Evolutionary conservation across 257 asterid genomes (phyloP), one percentile per base, ranked within the genome.

Genomic region (Solanum etuberosum): DNA sequence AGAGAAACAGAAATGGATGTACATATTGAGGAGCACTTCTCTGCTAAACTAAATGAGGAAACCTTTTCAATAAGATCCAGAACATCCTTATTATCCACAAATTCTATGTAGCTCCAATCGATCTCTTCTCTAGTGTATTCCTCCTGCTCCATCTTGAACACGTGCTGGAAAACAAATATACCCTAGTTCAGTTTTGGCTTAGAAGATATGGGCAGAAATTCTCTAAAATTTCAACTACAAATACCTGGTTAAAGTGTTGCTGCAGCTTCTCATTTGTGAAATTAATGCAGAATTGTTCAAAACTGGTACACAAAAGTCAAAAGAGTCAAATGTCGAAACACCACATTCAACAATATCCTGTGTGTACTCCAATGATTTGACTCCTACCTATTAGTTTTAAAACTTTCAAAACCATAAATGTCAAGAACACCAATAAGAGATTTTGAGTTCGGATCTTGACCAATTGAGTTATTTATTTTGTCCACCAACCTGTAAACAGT

Each of bases 121-220:
- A 97, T 97, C 92, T 91, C 96, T 92, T 97, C 98, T 89, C 86
- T 95, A 73, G 96, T 93, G 94, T 97, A 97, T 90, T 97, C 99
- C 93, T 97, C 98, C 89, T 97, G 99, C 93, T 95, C 99, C 98
- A 97, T 97, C 95, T 97, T 97, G 91, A 97, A 97, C 89, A 97
- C 98, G 5, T 97, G 99, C 98, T 97, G 98, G 57, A 59, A 81
- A 32, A 23, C 43, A 81, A 81, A 81, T 48, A 46, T 81, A 18
- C 68, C 16, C 85, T 48, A 18, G 21, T 48, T 81, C 70, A 81
- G 85, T 48, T 81, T 46, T 31, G 85, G 68, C 11, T 31, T 48
- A 81, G 83, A 40, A 81, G 83, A 88, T 80, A 78, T 35, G 21
- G 63, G 88, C 40, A 65, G 63, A 83, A 21, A 35, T n/a, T 72